These are phyloP conservation scores for Aspergillus sp. DNA, from an alignment of 2,329 filamentous ascomycete species.

Conservation along the genomic window DNA sequence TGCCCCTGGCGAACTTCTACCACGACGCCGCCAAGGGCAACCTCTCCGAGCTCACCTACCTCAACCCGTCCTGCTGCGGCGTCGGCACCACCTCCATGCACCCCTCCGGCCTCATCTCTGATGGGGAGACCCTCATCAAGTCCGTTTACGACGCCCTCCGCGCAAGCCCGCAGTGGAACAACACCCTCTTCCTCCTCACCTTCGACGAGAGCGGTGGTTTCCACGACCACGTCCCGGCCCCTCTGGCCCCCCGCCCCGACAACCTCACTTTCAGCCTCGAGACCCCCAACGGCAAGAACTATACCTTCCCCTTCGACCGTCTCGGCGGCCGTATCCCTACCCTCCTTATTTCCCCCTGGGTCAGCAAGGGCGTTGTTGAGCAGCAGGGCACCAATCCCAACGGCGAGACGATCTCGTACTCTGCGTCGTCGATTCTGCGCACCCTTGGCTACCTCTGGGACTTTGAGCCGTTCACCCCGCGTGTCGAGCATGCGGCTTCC, in stretches of 20 bases:
- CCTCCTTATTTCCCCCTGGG: conserved; percentile 31
- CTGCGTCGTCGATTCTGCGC: conserved; percentile 28
- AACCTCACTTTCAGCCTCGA: conserved; percentile 35
- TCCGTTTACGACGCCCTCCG: conserved; percentile 38
- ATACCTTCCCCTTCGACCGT: conserved; percentile 29
- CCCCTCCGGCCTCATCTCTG: conserved; percentile 34
- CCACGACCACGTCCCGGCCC: conserved; percentile 39
- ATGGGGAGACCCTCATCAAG: conserved; percentile 38
- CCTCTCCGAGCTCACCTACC: conserved; percentile 36
- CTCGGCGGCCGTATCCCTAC: conserved; percentile 33
- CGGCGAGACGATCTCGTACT: conserved; percentile 27
- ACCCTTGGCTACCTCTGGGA: conserved; percentile 37
- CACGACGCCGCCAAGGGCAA: conserved; percentile 30
- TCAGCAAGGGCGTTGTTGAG: conserved; percentile 30
- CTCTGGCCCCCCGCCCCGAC: conserved; percentile 34
- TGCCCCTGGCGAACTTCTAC: conserved; percentile 35
- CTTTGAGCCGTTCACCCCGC: conserved; percentile 32
- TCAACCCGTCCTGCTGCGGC: conserved; percentile 43
- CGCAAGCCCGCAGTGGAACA: conserved; percentile 34
- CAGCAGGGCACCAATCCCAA: conserved; percentile 28
- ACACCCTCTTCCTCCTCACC: conserved; percentile 38
- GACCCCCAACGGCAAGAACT: conserved; percentile 25
- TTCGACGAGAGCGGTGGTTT: conserved; percentile 42
- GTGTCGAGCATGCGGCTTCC: conserved; percentile 26
- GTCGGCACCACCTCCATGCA: conserved; percentile 38